phyloP scores from a whole-genome alignment of 2,329 filamentous ascomycete genomes.

The Podosphaera leucotricha region DNA sequence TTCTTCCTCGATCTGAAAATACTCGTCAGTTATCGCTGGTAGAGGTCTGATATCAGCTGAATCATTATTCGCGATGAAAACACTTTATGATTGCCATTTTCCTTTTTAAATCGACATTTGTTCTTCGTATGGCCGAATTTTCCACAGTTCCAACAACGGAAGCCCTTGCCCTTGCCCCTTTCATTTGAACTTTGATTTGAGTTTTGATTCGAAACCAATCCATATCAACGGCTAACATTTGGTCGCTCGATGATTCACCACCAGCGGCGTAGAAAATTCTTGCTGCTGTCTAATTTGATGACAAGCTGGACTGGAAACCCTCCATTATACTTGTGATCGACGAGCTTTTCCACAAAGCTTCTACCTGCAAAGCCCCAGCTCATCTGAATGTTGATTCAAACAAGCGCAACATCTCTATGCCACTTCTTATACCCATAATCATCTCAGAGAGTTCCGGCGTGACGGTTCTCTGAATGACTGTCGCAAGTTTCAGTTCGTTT shows the following conservation, averaged over 20 bases:
- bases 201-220: neutral
- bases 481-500: neutral
- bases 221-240: neutral
- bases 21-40: too few relatives aligned
- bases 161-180: neutral
- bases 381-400: neutral
- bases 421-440: conserved; percentile 1
- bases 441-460: neutral
- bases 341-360: neutral
- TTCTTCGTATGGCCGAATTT: neutral
- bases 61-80: too few relatives aligned
- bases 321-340: neutral
- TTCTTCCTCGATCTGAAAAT: too few relatives aligned
- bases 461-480: neutral
- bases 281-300: neutral
- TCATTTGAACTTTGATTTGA: neutral
- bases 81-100: neutral
- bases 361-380: neutral
- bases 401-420: neutral
- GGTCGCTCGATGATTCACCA: neutral
- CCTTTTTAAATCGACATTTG: neutral
- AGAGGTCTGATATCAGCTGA: too few relatives aligned
- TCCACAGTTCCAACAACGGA: neutral
- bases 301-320: neutral
- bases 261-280: neutral